These are phyloP conservation scores for Flaveria ramosissima DNA, from an alignment of 129 eudicot genomes.

Conservation along the genomic window DNA sequence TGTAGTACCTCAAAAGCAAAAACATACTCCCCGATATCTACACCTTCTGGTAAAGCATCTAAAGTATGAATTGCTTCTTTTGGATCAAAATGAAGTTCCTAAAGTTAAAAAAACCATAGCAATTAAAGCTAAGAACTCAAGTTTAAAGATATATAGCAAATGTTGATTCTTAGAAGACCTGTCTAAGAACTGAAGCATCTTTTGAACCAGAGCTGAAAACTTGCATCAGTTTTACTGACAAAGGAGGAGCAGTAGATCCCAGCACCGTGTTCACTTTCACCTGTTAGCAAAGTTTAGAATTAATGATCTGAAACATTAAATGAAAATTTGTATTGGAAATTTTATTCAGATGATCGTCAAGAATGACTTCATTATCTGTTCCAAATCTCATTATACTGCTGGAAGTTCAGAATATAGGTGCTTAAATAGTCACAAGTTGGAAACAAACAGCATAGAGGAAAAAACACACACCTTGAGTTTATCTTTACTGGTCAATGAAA, in stretches of 20 bases:
- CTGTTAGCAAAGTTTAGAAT: slow-evolving; percentile 38
- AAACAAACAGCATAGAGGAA: background rate
- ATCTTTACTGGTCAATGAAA: slow-evolving; percentile 68
- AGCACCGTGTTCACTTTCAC: slow-evolving; percentile 72
- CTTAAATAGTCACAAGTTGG: background rate
- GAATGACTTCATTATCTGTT: background rate
- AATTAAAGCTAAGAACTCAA: slow-evolving; percentile 18
- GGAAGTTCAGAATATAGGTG: background rate
- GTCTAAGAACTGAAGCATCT: slow-evolving; percentile 68
- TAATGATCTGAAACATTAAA: slow-evolving; percentile 12
- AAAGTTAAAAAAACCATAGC: slow-evolving; percentile 23
- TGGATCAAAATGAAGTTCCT: slow-evolving; percentile 77
- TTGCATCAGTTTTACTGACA: slow-evolving; percentile 78
- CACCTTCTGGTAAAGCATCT: slow-evolving; percentile 71
- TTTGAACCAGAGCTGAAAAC: slow-evolving; percentile 69
- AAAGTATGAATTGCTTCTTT: slow-evolving; percentile 56
- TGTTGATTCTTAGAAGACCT: slow-evolving; percentile 47
- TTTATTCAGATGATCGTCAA: background rate
- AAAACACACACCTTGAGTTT: slow-evolving; percentile 62
- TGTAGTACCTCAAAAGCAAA: slow-evolving; percentile 75
- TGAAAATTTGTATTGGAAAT: background rate
- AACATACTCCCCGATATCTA: slow-evolving; percentile 70
- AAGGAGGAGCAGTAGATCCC: slow-evolving; percentile 70
- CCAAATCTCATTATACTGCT: background rate
- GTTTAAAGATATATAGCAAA: background rate